Base-by-base conservation (phyloP, 495 filamentous ascomycete species). In the Penicillium ucsense region DNA sequence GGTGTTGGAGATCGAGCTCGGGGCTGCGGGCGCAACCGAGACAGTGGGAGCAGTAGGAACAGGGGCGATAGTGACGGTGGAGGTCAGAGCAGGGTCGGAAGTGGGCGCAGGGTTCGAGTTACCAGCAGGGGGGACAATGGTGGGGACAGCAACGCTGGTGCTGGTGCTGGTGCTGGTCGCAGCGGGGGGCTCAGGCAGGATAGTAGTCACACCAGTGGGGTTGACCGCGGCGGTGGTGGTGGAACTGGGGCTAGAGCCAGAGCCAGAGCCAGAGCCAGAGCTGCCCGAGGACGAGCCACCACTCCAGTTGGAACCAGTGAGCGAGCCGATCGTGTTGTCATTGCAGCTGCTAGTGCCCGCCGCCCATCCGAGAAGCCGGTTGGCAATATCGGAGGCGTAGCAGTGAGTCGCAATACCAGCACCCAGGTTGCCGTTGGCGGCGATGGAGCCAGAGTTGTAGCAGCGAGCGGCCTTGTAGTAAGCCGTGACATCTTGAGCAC, bases 361-460 rank as follows among this genome's bases (percentile, higher is more conserved):
- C n/a, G 47, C 43, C 74, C 74, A 79, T 38, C 78, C 78, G 3
- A 66, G 56, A 27, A 80, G 64, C 46, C 77, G 72, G 61, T 81
- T 80, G 47, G 76, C 75, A 56, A 82, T 56, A 49, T 82, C 78
- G 5, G 71, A 72, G 31, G 67, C 60, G 52, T 82, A 82, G 61
- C 76, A 79, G 55, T 68, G 64, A 31, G 78, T 81, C 20, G 76
- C 74, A 35, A 60, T 51, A 8, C 76, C 78, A 8, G 57, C 52
- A 46, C 67, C 68, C n/a, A 81, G 59, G 56, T 80, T 75, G 6
- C 68, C 70, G 31, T 52, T 57, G 10, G 56, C 5, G 31, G 50
- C 68, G 34, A 81, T 43, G 9, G 66, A 70, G 47, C 79, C 78
- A 31, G 77, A 78, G 68, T 82, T 82, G 62, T 81, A 82, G 42